Base-by-base conservation (phyloP, 148 eudicot species). In the Pharnaceum exiguum region DNA sequence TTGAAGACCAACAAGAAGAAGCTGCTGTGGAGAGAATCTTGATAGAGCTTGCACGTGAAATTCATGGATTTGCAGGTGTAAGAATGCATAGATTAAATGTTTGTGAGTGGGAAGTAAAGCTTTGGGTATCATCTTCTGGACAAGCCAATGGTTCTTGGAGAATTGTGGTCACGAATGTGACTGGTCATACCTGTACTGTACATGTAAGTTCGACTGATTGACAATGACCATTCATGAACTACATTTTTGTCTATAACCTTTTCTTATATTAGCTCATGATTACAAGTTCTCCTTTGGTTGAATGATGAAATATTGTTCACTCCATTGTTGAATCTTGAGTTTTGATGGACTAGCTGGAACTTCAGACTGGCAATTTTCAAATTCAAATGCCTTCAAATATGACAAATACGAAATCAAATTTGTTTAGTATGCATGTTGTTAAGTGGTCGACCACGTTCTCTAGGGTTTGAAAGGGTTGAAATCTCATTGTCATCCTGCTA, bases 81-180 rank as follows among this genome's bases (percentile, higher is more conserved):
- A 94, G 84, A 65, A 86, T 94, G 99, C 89, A 94, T 61, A 82
- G 84, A 0, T 67, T 94, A 67, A 84, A 95, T 66, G 96, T 94
- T 30, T 86, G 89, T 55, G 95, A 84, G 70, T 94, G 99, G 99
- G 96, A 94, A 75, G 89, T 94, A 62, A 94, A 94, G 70, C 89
- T 94, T 56, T 77, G 93, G 85, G 70, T 94, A 42, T 75, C 87
- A 62, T 83, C 91, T 51, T 60, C 79, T 46, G 96, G 96, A 53
- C 80, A 67, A 59, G 91, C 99, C 52, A 80, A 80, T 72, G 99
- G 99, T 68, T 85, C 86, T 45, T 94, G 99, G 99, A 86, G 99
- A 70, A 62, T 94, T 18, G 82, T 72, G 23, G 93, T 89, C 59
- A 74, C 93, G 42, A 89, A 89, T 77, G 87, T 82, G 74, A 94